Percentiles rank a stretch among this genome's conserved stretches.
Conservation (phyloP, 345 rosid species). For the Salix brachista region DNA sequence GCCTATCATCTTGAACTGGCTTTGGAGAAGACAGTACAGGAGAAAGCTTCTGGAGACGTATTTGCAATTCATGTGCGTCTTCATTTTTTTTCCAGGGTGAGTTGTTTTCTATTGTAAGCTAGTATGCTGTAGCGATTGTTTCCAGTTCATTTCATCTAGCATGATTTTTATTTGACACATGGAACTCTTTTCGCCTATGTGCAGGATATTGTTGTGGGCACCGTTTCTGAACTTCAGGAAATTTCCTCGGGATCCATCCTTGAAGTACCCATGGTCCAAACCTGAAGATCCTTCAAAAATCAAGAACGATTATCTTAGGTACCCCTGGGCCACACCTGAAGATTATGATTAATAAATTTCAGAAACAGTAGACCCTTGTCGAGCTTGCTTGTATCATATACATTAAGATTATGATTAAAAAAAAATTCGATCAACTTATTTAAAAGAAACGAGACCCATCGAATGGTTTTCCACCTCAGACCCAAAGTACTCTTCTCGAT, state of each 20-base stretch:
- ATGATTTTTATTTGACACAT: not conserved
- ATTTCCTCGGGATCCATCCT: conserved; percentile 74
- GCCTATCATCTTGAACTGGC: conserved; percentile 95
- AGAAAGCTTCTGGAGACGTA: conserved; percentile 82
- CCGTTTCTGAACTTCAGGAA: conserved; percentile 91
- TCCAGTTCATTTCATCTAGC: not conserved
- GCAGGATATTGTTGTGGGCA: conserved; percentile 77
- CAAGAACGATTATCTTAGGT: conserved; percentile 48
- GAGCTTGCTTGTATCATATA: not conserved
- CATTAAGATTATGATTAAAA: too few relatives aligned
- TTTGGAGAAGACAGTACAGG: conserved; percentile 76
- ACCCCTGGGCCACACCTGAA: conserved; percentile 76
- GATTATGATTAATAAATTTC: conserved; percentile 48
- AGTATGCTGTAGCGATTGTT: not conserved
- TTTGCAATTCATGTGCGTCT: conserved; percentile 83
- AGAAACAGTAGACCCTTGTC: not conserved
- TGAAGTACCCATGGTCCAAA: conserved; percentile 77
- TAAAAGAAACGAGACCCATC: not conserved
- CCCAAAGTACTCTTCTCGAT: not conserved
- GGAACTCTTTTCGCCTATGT: not conserved
- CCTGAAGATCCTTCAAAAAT: conserved; percentile 63
- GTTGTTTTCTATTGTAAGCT: not conserved
- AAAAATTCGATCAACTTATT: not conserved
- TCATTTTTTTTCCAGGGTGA: conserved; percentile 89
- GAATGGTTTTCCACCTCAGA: not conserved